A percentile compares a stretch with the other conserved stretches of the same genome.
Conservation (phyloP, 495 filamentous ascomycete genomes). For the Aspergillus ellipticus region DNA sequence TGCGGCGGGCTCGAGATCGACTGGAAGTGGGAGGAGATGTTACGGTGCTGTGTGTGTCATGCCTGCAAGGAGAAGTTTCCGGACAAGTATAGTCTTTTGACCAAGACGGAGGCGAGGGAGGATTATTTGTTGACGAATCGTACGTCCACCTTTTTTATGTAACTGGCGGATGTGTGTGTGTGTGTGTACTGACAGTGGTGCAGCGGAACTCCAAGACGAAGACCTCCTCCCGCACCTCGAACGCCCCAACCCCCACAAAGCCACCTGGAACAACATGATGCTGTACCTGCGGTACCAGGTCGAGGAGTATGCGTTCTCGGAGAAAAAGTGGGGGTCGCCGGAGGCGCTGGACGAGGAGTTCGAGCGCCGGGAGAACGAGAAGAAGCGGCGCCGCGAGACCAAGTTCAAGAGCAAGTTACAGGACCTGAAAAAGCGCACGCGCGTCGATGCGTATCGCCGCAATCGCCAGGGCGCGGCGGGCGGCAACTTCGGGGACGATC, state of each 20-base stretch:
- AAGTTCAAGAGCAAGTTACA: constrained; percentile 87
- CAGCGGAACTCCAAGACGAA: constrained; percentile 79
- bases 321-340: constrained; percentile 79
- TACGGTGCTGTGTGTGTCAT: constrained; percentile 66
- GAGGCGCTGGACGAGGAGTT: constrained; percentile 90
- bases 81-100: constrained; percentile 89
- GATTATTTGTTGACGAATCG: constrained; percentile 95
- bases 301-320: constrained; percentile 81
- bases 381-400: constrained; percentile 82
- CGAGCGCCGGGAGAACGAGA: constrained; percentile 70
- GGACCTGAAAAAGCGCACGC: constrained; percentile 88
- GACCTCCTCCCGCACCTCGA: constrained; percentile 84
- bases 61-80: constrained; percentile 81
- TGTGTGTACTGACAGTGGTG: constrained; percentile 1
- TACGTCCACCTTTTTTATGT: constrained; percentile 37
- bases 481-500: constrained; percentile 71
- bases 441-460: constrained; percentile 83
- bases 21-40: constrained; percentile 85
- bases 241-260: constrained; percentile 90
- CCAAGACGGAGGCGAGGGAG: constrained; percentile 92
- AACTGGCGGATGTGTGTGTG: neutral
- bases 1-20: constrained; percentile 85
- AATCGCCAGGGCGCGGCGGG: constrained; percentile 51
- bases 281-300: constrained; percentile 91
- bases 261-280: constrained; percentile 98